phyloP scores from a whole-genome alignment of 768 basidiomycete species.

The Termitomyces sp. region DNA sequence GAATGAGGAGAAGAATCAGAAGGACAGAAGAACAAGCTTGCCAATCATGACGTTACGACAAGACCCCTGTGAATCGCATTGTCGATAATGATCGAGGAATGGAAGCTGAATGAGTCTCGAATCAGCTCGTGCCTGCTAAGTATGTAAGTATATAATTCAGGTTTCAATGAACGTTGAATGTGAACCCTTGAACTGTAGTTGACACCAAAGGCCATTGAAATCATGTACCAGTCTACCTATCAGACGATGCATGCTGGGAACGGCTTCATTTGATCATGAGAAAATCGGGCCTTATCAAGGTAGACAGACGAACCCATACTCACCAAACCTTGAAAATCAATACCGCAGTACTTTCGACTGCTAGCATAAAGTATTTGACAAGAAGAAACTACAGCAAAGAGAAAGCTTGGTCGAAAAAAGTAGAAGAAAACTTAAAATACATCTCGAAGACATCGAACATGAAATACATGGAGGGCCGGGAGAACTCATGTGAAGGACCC shows the following conservation, averaged over 20 bases:
- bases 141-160: not conserved
- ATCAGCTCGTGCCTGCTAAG: not conserved
- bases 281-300: not conserved
- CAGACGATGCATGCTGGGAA: not conserved
- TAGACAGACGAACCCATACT: not conserved
- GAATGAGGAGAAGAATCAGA: not conserved
- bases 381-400: not conserved
- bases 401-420: not conserved
- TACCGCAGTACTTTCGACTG: not conserved
- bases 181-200: no score
- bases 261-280: not conserved
- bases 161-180: not conserved
- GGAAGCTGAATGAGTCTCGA: not conserved
- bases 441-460: constrained; percentile 2
- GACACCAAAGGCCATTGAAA: not conserved
- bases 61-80: not conserved
- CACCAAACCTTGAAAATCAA: not conserved
- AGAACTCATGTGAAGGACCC: not conserved
- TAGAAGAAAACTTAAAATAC: constrained; percentile 7
- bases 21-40: not conserved
- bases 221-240: not conserved
- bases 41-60: not conserved
- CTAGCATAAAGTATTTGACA: not conserved
- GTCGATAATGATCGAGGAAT: not conserved
- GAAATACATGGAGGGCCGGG: constrained; percentile 14